Conservation (phyloP, 768 basidiomycete species). For the Russula earlei region DNA sequence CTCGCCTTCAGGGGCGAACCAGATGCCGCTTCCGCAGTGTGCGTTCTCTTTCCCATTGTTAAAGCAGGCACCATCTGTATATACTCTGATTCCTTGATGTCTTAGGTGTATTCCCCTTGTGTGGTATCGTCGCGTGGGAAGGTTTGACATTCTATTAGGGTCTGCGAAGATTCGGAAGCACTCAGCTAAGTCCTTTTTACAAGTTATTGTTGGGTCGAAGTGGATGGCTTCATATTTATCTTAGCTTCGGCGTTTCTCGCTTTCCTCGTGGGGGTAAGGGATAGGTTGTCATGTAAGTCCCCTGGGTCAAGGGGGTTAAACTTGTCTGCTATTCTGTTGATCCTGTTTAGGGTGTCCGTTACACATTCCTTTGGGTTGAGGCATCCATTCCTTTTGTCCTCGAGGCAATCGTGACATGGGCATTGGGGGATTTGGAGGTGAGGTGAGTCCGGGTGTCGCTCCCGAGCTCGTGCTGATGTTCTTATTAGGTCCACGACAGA, state of each 20-base stretch:
- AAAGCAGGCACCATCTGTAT: background rate
- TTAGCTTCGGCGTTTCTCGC: rapidly evolving
- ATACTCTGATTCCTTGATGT: background rate
- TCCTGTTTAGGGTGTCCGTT: background rate
- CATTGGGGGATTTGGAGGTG: background rate
- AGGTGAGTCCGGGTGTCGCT: background rate
- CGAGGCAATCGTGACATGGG: background rate
- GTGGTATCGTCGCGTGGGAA: background rate
- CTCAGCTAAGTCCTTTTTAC: background rate
- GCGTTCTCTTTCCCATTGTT: background rate
- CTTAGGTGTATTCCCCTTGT: too few species aligned
- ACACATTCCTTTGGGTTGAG: background rate
- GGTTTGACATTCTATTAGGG: rapidly evolving
- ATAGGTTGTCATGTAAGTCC: background rate
- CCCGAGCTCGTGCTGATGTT: rapidly evolving
- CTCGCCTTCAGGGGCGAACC: background rate
- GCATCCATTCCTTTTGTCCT: background rate
- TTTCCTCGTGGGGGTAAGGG: background rate
- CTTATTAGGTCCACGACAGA: background rate
- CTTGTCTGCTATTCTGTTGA: background rate
- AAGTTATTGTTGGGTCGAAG: background rate
- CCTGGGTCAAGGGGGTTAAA: background rate
- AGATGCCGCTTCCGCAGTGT: background rate
- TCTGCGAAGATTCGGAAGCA: background rate
- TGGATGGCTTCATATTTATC: background rate